Evolutionary conservation across 345 rosid species (phyloP).

Genomic region (Gossypium anomalum): DNA sequence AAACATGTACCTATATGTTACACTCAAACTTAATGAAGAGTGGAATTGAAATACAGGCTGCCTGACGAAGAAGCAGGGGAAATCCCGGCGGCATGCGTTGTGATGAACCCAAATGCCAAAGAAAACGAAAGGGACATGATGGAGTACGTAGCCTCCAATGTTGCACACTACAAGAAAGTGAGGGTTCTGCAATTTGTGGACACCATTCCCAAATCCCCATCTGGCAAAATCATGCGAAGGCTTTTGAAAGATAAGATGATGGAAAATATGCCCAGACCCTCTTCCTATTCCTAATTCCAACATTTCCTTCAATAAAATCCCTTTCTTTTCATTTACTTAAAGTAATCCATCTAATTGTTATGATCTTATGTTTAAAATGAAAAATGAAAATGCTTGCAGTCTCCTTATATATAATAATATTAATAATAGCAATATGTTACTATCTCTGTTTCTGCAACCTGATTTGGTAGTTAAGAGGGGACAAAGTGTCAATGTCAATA

Average conservation of each 20-base stretch:
- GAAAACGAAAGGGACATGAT: conserved; percentile 66
- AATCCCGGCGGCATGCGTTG: conserved; percentile 88
- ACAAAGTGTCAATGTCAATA: no score
- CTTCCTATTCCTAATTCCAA: not conserved
- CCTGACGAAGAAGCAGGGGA: conserved; percentile 96
- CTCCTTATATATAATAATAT: no score
- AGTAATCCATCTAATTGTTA: no score
- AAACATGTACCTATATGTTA: no score
- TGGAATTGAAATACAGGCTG: conserved; percentile 33
- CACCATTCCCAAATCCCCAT: conserved; percentile 76
- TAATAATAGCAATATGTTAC: no score
- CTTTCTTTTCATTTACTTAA: no score
- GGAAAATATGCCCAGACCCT: conserved; percentile 24
- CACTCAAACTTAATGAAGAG: no score
- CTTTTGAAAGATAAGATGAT: conserved; percentile 53
- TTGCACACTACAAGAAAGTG: conserved; percentile 83
- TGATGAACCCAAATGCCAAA: conserved; percentile 40
- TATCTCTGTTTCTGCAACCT: no score
- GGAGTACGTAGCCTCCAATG: conserved; percentile 60
- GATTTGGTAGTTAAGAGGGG: no score
- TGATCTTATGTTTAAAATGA: no score
- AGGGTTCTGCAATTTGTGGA: conserved; percentile 73
- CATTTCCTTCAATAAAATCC: not conserved
- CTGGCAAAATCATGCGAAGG: conserved; percentile 91
- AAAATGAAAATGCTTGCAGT: no score